phyloP scores from a whole-genome alignment of 208 protist genomes.

The Spironucleus salmonicida region DNA sequence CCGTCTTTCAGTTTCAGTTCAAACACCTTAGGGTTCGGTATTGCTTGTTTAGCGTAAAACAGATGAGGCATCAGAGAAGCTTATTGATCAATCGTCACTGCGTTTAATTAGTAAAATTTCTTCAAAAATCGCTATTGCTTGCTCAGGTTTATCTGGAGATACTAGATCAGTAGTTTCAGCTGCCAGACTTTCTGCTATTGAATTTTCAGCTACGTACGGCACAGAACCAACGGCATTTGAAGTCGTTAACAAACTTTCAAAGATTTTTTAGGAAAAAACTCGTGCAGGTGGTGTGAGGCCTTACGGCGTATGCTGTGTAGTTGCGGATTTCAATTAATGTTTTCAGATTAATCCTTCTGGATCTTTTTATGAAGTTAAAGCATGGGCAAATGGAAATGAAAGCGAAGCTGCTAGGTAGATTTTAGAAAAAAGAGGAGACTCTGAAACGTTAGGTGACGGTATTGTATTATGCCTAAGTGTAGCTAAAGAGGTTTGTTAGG shows the following conservation, averaged over 20 bases:
- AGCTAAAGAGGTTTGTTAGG: neutral
- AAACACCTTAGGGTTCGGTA: neutral
- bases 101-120: neutral
- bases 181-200: neutral
- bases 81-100: constrained; percentile 13
- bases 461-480: neutral
- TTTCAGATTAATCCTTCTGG: constrained; percentile 9
- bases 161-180: neutral
- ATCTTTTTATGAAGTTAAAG: constrained; percentile 3
- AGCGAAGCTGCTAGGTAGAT: neutral
- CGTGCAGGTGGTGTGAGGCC: constrained; percentile 10
- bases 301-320: neutral
- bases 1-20: neutral
- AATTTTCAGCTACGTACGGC: neutral
- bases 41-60: neutral
- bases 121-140: constrained; percentile 2
- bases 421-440: neutral
- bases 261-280: constrained; percentile 13
- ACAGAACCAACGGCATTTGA: neutral
- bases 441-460: neutral
- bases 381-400: constrained; percentile 10
- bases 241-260: neutral
- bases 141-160: constrained; percentile 12
- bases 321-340: neutral
- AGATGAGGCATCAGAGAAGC: neutral